Conservation (phyloP, 2,329 filamentous ascomycete genomes). For the Exophiala bonariae region DNA sequence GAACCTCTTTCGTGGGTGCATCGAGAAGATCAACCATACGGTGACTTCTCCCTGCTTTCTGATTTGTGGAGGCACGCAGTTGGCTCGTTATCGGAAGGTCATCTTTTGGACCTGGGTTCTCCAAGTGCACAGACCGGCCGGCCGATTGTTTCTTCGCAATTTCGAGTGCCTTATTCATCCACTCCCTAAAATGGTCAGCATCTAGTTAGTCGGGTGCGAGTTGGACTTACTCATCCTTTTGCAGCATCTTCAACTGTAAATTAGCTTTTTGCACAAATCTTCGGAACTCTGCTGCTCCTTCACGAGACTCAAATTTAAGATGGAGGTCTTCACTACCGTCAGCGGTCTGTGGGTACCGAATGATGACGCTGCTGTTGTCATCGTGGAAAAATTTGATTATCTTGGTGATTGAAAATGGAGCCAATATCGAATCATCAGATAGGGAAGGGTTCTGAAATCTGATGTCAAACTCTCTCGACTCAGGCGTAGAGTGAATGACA, state of each 20-base stretch:
- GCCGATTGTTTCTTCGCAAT: constrained; percentile 1
- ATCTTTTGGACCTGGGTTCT: no score
- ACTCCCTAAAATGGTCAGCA: constrained; percentile 4
- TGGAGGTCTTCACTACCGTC: constrained; percentile 3
- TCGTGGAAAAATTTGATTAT: constrained; percentile 10
- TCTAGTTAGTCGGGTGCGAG: no score
- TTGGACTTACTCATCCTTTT: constrained; percentile 10
- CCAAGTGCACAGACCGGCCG: no score
- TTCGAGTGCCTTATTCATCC: constrained; percentile 13
- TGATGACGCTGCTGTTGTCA: not conserved
- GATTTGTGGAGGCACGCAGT: not conserved
- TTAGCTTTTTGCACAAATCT: not conserved
- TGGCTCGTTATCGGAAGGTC: not conserved
- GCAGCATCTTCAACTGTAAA: not conserved
- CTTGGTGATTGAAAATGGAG: constrained; percentile 4
- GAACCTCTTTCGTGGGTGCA: constrained; percentile 5
- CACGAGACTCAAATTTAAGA: constrained; percentile 16
- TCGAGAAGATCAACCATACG: constrained; percentile 21
- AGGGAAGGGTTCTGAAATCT: no score
- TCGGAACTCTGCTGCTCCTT: constrained; percentile 14
- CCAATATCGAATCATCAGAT: no score
- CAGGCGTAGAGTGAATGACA: no score
- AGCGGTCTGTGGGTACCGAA: constrained; percentile 9
- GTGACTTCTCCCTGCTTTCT: constrained; percentile 4
- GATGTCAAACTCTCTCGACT: no score